phyloP scores from a whole-genome alignment of 768 basidiomycete species.

The Lentinula detonsa region DNA sequence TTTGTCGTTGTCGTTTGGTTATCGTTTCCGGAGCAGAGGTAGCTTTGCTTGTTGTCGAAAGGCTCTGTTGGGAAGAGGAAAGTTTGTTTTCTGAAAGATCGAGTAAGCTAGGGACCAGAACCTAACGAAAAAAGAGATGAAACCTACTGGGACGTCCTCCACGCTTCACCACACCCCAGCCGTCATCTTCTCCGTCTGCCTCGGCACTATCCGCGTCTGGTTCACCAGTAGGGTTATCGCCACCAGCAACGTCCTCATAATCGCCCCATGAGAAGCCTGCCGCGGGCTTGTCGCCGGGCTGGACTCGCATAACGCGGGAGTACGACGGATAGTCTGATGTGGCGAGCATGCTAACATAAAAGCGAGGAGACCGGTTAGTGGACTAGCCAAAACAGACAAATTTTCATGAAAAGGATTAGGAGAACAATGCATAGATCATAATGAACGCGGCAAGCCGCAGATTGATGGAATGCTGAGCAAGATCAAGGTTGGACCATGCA shows the following conservation, averaged over 20 bases:
- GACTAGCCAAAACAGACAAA: not conserved
- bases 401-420: constrained; percentile 2
- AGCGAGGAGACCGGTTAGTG: not conserved
- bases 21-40: constrained; percentile 20
- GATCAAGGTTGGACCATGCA: not conserved
- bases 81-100: not conserved
- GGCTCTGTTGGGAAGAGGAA: not conserved
- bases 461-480: not conserved
- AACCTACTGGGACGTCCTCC: constrained; percentile 36
- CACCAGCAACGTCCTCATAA: constrained; percentile 54
- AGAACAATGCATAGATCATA: not conserved
- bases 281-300: constrained; percentile 54
- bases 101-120: not conserved
- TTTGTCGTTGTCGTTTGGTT: constrained; percentile 55
- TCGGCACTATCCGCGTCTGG: constrained; percentile 32
- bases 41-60: not conserved
- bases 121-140: not conserved
- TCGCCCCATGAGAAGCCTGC: constrained; percentile 71
- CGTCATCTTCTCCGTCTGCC: constrained; percentile 69
- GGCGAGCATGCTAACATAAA: constrained; percentile 52
- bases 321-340: constrained; percentile 45
- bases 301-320: constrained; percentile 67
- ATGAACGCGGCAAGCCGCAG: not conserved
- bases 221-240: constrained; percentile 18
- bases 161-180: constrained; percentile 73